Conservation (phyloP, 75 land plant species). For the Ceratopteris richardii region DNA sequence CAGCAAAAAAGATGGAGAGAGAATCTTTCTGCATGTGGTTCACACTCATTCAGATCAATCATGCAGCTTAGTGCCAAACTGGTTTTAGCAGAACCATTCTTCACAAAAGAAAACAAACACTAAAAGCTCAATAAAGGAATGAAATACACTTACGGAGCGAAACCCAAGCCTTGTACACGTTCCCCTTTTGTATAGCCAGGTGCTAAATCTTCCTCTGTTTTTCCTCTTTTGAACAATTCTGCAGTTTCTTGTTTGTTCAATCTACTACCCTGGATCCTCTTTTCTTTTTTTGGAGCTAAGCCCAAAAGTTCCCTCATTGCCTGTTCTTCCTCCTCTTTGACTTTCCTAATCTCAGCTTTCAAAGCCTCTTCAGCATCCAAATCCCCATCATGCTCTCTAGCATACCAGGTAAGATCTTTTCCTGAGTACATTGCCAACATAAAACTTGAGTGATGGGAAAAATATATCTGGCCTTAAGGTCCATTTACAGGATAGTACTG, state of each 20-base stretch:
- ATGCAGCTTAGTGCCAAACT: too few relatives aligned
- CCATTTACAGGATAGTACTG: too few relatives aligned
- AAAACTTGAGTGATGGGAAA: not conserved
- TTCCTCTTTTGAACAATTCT: conserved; percentile 79
- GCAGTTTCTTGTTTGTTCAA: conserved; percentile 80
- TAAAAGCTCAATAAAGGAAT: too few relatives aligned
- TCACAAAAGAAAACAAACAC: too few relatives aligned
- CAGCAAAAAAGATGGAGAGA: too few relatives aligned
- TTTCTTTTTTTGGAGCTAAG: conserved; percentile 74
- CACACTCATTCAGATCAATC: too few relatives aligned
- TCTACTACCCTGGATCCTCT: conserved; percentile 50
- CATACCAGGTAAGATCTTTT: conserved; percentile 88
- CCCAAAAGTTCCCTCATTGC: conserved; percentile 87
- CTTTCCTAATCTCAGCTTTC: conserved; percentile 67
- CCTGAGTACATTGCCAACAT: conserved; percentile 30
- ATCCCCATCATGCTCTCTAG: conserved; percentile 52
- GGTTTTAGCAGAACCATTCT: too few relatives aligned
- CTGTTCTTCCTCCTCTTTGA: conserved; percentile 87
- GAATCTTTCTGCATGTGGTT: too few relatives aligned
- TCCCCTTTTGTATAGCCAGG: conserved; percentile 84
- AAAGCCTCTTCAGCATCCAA: conserved; percentile 35
- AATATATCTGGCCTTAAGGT: not conserved
- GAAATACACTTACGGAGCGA: conserved; percentile 49
- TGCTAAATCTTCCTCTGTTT: conserved; percentile 76
- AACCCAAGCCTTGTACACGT: conserved; percentile 84